Evolutionary conservation across 169 alveolate species (phyloP), one percentile per base, ranked within the genome.

Genomic region (Plasmodium fragile): DNA sequence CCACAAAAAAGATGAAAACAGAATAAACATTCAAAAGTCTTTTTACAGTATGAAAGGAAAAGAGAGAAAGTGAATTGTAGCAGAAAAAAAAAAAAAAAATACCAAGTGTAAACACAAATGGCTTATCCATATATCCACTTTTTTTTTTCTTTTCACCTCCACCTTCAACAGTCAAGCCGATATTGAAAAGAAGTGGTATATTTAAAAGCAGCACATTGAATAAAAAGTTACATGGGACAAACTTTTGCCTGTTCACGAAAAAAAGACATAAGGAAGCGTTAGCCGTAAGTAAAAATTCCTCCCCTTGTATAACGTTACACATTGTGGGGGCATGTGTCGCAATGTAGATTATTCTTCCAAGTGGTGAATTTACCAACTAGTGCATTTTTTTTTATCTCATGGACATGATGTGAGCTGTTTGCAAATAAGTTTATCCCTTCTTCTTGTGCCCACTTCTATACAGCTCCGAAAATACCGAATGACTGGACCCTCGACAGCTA

Each of bases 261-360:
- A 96, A 96, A 78, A 92, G 97, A n/a, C 97, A 96, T 91, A 96
- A 96, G 83, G 97, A 96, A 82, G 97, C 97, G 8, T 30, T 94
- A 79, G 82, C 85, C 84, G 97, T 96, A 83, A 28, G 93, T 81
- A 25, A 36, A 25, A 45, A 81, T 69, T 71, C 25, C 59, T 18
- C n/a, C 11, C 30, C 49, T 59, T 85, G 45, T 6, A 18, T 69
- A 70, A 30, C 36, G 16, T 3, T n/a, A n/a, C 18, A 43, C 59
- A 71, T 71, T 10, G 59, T 43, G 28, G 73, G 43, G 34, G 16
- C 22, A 43, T 39, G 39, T 34, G 18, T 53, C 16, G n/a, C 77
- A 32, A 80, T 80, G 73, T 80, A 80, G 52, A 13, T 80, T 43
- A 13, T 34, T 39, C 41, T n/a, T n/a, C 70, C 59, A 28, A 80